Base-by-base conservation (phyloP, 2,329 filamentous ascomycete genomes). In the Alternaria viburni region DNA sequence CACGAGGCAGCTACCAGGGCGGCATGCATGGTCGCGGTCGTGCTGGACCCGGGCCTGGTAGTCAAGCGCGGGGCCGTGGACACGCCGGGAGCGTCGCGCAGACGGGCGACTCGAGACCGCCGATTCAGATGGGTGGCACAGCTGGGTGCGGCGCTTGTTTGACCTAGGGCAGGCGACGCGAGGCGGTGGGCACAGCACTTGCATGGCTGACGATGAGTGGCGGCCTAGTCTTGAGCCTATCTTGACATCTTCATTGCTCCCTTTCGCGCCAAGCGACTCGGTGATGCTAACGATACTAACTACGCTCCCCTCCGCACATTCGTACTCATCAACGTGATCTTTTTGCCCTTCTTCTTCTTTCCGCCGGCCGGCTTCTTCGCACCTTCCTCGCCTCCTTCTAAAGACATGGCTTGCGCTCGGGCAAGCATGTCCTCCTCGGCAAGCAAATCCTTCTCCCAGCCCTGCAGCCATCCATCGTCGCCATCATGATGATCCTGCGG, bases 401-500 rank as follows among this genome's bases (percentile, higher is more conserved):
- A 49, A 5, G 79, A 80, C 69, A 80, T 65, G 5, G 78, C 75
- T 61, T 84, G 82, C 7, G 84, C 82, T 61, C 85, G 83, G 5
- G 84, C 84, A 13, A 87, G 79, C 50, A 87, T 68, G 49, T 81
- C 79, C 49, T 82, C 79, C 54, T 87, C 83, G 55, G 93, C 90
- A 59, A 89, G 83, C 15, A 97, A 77, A 60, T 97, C 88, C 61
- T 91, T 89, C 73, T 97, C 92, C 90, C 90, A 92, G 2, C 90
- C 93, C 71, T 92, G 90, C 15, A 95, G 83, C 94, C 94, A 97
- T 0, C 94, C 95, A 76, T 97, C 94, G 65, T 93, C 88, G 3
- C 79, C 81, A 9, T 71, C 66, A 63, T 76, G 76, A 7, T 79
- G 73, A 58, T 80, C 72, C 43, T 81, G 79, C 4, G 80, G 79